A percentile compares a stretch with the other conserved stretches of the same genome.
Conservation (phyloP, 768 basidiomycete genomes). For the Serendipita sp. region DNA sequence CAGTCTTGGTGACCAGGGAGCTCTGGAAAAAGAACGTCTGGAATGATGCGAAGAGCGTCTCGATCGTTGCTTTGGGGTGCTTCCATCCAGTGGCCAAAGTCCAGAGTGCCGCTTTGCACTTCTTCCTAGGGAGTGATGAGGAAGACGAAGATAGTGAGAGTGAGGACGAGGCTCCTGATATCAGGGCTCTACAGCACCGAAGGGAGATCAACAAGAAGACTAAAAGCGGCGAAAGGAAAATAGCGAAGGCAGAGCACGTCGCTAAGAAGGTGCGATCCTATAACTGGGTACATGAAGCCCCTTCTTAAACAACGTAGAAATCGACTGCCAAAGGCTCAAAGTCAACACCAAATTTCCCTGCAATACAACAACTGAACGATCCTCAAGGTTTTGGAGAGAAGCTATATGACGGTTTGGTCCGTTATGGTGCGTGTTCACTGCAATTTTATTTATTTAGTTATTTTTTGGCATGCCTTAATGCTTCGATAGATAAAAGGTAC, state of each 20-base stretch:
- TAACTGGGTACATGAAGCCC: not conserved
- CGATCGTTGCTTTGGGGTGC: conserved; percentile 80
- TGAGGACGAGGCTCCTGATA: conserved; percentile 52
- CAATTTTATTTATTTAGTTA: not conserved
- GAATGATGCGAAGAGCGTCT: conserved; percentile 83
- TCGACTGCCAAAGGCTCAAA: conserved; percentile 17
- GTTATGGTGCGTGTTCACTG: conserved; percentile 28
- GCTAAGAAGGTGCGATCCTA: conserved; percentile 49
- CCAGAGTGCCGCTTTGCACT: conserved; percentile 84
- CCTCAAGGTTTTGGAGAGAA: conserved; percentile 93
- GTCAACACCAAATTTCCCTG: conserved; percentile 62
- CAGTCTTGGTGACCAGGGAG: conserved; percentile 82
- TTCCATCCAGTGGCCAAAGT: conserved; percentile 90
- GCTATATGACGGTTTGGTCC: conserved; percentile 67
- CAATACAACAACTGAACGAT: conserved; percentile 81
- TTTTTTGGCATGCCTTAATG: not conserved
- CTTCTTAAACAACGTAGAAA: conserved; percentile 20
- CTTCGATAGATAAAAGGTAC: conserved; percentile 62
- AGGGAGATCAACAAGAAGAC: conserved; percentile 91
- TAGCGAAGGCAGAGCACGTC: conserved; percentile 51
- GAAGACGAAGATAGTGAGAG: conserved; percentile 57
- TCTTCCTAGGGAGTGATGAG: conserved; percentile 85
- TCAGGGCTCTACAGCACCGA: conserved; percentile 65
- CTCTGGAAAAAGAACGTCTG: conserved; percentile 89
- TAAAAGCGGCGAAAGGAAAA: conserved; percentile 61